Base-by-base conservation (phyloP, 2,329 filamentous ascomycete genomes). In the Orbilia brochopaga region DNA sequence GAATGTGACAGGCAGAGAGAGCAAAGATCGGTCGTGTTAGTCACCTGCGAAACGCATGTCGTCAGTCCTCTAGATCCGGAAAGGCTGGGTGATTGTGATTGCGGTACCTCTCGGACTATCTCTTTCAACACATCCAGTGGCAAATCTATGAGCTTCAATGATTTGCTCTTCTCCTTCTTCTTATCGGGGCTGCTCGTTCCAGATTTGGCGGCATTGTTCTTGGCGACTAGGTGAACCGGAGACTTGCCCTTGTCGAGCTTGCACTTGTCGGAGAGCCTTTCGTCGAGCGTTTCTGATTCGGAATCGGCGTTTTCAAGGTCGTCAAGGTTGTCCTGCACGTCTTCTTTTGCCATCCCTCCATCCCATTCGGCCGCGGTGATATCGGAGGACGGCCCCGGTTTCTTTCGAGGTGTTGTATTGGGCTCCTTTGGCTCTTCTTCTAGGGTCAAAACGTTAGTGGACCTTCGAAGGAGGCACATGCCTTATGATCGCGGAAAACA, bases 21-120 rank as follows among this genome's bases (percentile, higher is more conserved):
- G 0, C 89, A 91, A 72, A 94, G 83, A 78, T 94, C 90, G 78
- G 92, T 93, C 3, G 89, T 91, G 77, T 92, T 88, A 2, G 88
- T 90, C 60, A 92, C 84, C 89, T 91, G n/a, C 53, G 46, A 37
- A 73, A 60, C 73, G 30, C 56, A 37, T 17, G n/a, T 53, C 15
- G 54, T 52, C 32, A 55, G 56, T 19, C 23, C 1, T 19, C 13
- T 30, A 37, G 24, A n/a, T 10, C 11, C 30, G 6, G 27, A 53
- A 30, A 7, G 19, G 23, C 32, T 8, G 55, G 32, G 17, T 62
- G 27, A 52, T 30, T 35, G 13, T 11, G 44, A 44, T 48, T 48
- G 76, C 81, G 78, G 46, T 81, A 87, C 89, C 84, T 94, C 88
- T 80, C 90, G 89, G 62, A 93, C 85, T 70, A 94, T 90, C 75